Evolutionary conservation across 73 alveolate species (phyloP), one percentile per base, ranked within the genome.

Genomic region (Paramecium primaurelia): DNA sequence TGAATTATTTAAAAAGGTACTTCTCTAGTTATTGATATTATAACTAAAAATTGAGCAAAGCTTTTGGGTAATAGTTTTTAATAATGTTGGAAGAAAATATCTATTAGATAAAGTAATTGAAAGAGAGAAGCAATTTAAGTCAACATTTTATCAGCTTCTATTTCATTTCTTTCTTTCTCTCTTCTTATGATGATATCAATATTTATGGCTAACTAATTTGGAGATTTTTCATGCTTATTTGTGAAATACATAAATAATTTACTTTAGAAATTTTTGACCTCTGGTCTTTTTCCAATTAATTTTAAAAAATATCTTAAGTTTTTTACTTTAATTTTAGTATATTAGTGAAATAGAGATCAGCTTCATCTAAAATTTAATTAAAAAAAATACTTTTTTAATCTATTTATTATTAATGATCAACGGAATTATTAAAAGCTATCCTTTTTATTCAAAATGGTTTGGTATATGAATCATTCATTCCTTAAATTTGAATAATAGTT

Each of bases 201-300:
- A 32, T 77, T 44, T 7, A 77, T 77, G 26, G 90, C 68, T 22
- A 77, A 32, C 71, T 49, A 77, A 18, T 12, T 36, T n/a, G 90
- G 90, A 16, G 90, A 36, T 77, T 77, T 77, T 7, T 77, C 90
- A 45, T 77, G 42, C 20, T 77, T 77, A 77, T 77, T 77, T 2
- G 42, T 20, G 1, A 77, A 40, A 16, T 2, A 42, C 12, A 30
- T 40, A 22, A 77, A 42, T 7, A 47, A 71, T 16, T 8, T 26
- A 20, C 28, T 42, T 3, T 40, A 77, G 1, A 45, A 20, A 16
- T 18, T 42, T 77, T 44, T n/a, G 4, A 77, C 22, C 18, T 77
- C 90, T 2, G 40, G 68, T 14, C 71, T 7, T 77, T 45, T 42
- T 12, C 12, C 14, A 77, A 42, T 28, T 77, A 42, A 10, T 38